phyloP scores from a whole-genome alignment of 2,329 filamentous ascomycete genomes.

The Diaporthe humulicola region DNA sequence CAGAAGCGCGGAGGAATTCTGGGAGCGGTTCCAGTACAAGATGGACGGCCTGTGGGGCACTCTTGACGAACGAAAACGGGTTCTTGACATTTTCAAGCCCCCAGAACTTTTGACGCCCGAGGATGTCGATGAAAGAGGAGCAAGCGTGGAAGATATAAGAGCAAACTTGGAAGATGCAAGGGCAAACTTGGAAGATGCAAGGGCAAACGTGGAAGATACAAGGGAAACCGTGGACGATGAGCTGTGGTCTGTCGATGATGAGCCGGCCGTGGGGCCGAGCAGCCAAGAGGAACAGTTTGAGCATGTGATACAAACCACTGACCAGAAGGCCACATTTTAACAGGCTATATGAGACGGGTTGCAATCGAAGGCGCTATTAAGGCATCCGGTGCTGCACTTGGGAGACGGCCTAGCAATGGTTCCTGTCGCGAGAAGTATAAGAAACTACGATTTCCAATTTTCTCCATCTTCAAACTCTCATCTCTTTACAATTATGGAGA shows the following conservation, averaged over 20 bases:
- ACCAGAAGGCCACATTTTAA: too few relatives aligned
- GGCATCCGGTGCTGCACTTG: too few relatives aligned
- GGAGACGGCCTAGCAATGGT: too few relatives aligned
- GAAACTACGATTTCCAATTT: too few relatives aligned
- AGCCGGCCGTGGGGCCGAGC: too few relatives aligned
- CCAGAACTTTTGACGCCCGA: not conserved
- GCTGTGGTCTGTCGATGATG: not conserved
- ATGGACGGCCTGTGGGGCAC: not conserved
- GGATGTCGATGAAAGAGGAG: not conserved
- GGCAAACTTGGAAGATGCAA: not conserved
- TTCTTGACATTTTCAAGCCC: slow-evolving; percentile 2
- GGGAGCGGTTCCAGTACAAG: not conserved
- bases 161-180: not conserved
- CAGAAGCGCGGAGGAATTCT: not conserved
- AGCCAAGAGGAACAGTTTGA: not conserved
- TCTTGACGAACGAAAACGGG: accelerated
- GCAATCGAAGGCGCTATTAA: too few relatives aligned
- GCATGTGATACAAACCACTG: too few relatives aligned
- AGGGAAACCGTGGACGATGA: not conserved
- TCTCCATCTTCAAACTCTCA: too few relatives aligned
- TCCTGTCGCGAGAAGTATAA: too few relatives aligned
- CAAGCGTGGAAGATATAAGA: not conserved
- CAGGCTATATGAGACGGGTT: not conserved
- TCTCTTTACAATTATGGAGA: too few relatives aligned
- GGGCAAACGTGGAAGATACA: not conserved